A percentile compares a stretch with the other conserved stretches of the same genome.
phyloP scores from a whole-genome alignment of 1,284 basidiomycete species.

The Stereum hirsutum region DNA sequence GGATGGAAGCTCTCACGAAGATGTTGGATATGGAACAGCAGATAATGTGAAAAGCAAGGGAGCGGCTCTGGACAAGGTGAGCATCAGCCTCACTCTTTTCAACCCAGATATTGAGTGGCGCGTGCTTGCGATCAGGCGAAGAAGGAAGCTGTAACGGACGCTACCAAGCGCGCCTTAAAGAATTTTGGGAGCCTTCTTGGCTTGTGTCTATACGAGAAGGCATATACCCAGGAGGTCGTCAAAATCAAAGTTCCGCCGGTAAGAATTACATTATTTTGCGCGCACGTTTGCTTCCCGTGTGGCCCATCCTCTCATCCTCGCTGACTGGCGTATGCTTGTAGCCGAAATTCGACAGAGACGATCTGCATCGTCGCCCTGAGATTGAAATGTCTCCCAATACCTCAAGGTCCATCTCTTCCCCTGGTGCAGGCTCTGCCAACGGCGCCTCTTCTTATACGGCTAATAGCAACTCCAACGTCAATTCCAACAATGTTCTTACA shows the following conservation, averaged over 20 bases:
- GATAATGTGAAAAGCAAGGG: constrained; percentile 86
- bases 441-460: constrained; percentile 7
- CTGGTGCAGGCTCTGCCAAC: constrained; percentile 3
- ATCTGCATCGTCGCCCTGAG: constrained; percentile 74
- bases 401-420: constrained; percentile 7
- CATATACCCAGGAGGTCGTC: constrained; percentile 75
- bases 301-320: neutral
- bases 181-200: constrained; percentile 94
- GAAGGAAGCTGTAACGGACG: constrained; percentile 97
- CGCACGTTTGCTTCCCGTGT: neutral
- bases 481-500: neutral
- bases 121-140: constrained; percentile 59
- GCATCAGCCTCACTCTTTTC: constrained; percentile 12
- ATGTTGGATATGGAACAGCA: constrained; percentile 82
- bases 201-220: constrained; percentile 93
- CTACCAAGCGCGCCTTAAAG: constrained; percentile 81
- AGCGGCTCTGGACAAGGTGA: constrained; percentile 86
- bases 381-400: constrained; percentile 43
- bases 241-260: constrained; percentile 83
- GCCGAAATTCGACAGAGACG: constrained; percentile 71
- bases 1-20: constrained; percentile 90
- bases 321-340: constrained; percentile 6
- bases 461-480: neutral
- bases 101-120: no score
- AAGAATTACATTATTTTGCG: constrained; percentile 20